A percentile compares a stretch with the other conserved stretches of the same genome.
Evolutionary conservation across 805 yeast genomes (phyloP).

Genomic region (Saccharomycopsis guyanensis): DNA sequence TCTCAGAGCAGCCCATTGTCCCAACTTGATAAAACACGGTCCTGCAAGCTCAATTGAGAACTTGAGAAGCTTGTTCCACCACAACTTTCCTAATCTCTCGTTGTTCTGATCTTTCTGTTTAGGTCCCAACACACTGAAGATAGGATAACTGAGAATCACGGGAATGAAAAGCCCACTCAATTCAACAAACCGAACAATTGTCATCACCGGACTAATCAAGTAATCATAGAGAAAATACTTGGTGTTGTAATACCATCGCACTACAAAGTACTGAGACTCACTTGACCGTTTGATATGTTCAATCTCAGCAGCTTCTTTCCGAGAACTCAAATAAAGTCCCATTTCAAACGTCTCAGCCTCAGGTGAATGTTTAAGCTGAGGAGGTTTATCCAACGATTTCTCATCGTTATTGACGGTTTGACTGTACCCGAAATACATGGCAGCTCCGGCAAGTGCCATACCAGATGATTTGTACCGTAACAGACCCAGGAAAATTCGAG

Average conservation of each 20-base stretch:
- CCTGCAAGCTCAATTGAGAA: slow-evolving; percentile 77
- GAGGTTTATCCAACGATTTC: not conserved
- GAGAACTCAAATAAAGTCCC: slow-evolving; percentile 56
- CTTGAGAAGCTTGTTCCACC: slow-evolving; percentile 67
- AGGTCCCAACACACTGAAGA: slow-evolving; percentile 30
- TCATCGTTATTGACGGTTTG: not conserved
- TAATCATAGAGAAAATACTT: slow-evolving; percentile 44
- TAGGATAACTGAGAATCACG: slow-evolving; percentile 55
- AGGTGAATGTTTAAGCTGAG: slow-evolving; percentile 21
- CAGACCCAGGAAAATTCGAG: too few relatives aligned
- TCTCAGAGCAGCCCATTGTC: slow-evolving; percentile 99
- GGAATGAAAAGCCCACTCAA: slow-evolving; percentile 65
- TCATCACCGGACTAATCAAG: slow-evolving; percentile 60
- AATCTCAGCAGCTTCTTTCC: slow-evolving; percentile 39
- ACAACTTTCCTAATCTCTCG: slow-evolving; percentile 51
- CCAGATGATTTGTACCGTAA: too few relatives aligned
- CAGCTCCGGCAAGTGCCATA: not conserved
- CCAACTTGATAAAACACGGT: slow-evolving; percentile 83
- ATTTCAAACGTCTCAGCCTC: slow-evolving; percentile 60
- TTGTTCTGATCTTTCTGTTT: slow-evolving; percentile 23
- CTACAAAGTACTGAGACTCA: slow-evolving; percentile 19
- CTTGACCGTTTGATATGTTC: slow-evolving; percentile 18
- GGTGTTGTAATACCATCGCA: slow-evolving; percentile 32
- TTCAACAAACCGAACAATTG: slow-evolving; percentile 62
- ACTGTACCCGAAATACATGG: not conserved